Evolutionary conservation across 148 eudicot species (phyloP), one percentile per base, ranked within the genome.

Genomic region (Rhododendron kiyosumense): DNA sequence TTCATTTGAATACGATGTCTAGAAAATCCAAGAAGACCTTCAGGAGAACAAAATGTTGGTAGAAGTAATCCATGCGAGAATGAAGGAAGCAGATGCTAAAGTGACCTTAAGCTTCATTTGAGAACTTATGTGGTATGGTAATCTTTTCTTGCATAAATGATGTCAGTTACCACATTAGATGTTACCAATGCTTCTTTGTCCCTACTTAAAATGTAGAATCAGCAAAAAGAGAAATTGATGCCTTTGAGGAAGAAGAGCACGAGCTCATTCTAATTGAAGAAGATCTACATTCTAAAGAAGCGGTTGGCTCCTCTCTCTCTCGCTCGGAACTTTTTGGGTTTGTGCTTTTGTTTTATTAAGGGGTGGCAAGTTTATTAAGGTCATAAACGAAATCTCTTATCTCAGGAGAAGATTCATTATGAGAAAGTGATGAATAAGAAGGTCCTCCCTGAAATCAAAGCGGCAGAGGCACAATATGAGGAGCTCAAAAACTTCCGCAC

Each of bases 101-200:
- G 93, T 63, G 89, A 87, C 78, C 88, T 92, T 38, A 93, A 91
- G 89, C 81, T 38, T 91, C 93, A 76, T 90, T 94, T 73, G 89
- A 89, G 57, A 89, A 90, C 78, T 90, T 97, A 83, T 91, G 91
- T 88, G 98, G 99, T 97, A 93, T 76, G 92, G 20, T 79, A 61
- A 54, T 85, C 24, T 28, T 41, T 76, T 34, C 11, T 46, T 49
- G 54, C 32, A 61, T 18, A 81, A 54, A 15, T 11, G 18, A 36
- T 41, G 51, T 88, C 57, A n/a, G 11, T 81, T 38, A 12, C 17
- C 51, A 34, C 80, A 30, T 85, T 22, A 18, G 46, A 45, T 8
- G 49, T 84, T 65, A 69, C 43, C 34, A 28, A 38, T 86, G 81
- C 52, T 20, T 86, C 81, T 54, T 77, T 83, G 45, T 67, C 80